Conservation (phyloP, 2,329 filamentous ascomycete species). For the Epichloe scottii region DNA sequence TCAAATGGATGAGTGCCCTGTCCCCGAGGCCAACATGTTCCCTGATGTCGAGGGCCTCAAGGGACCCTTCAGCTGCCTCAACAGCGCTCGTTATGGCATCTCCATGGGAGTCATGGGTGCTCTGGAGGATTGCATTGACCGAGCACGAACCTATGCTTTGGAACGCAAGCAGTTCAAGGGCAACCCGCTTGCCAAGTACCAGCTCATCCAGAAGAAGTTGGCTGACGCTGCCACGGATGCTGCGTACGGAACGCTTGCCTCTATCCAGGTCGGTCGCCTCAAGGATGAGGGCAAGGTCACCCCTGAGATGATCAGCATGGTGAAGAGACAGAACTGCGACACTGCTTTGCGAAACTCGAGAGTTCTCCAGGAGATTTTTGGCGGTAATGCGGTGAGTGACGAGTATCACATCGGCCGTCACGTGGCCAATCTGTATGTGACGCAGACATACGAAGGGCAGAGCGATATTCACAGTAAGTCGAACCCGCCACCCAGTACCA, state of each 20-base stretch:
- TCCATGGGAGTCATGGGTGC: conserved; percentile 89
- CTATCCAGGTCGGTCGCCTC: conserved; percentile 78
- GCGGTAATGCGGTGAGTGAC: conserved; percentile 94
- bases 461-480: conserved; percentile 89
- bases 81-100: conserved; percentile 87
- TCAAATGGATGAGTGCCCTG: conserved; percentile 80
- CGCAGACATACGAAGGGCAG: conserved; percentile 96
- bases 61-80: conserved; percentile 88
- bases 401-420: conserved; percentile 93
- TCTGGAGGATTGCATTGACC: conserved; percentile 76
- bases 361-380: conserved; percentile 85
- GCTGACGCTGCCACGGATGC: conserved; percentile 86
- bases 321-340: conserved; percentile 97
- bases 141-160: conserved; percentile 75
- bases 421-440: conserved; percentile 92
- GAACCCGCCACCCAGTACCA: background rate
- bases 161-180: conserved; percentile 93
- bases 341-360: conserved; percentile 69
- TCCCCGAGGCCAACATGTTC: conserved; percentile 87
- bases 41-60: conserved; percentile 74
- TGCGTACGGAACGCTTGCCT: conserved; percentile 80
- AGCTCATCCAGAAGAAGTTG: conserved; percentile 95
- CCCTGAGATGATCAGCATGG: conserved; percentile 94
- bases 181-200: conserved; percentile 90
- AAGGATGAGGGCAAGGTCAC: conserved; percentile 82